Percentiles rank a stretch among this genome's conserved stretches.
These are phyloP conservation scores for Colletotrichum godetiae DNA, from an alignment of 2,329 filamentous ascomycete species.

Conservation along the genomic window DNA sequence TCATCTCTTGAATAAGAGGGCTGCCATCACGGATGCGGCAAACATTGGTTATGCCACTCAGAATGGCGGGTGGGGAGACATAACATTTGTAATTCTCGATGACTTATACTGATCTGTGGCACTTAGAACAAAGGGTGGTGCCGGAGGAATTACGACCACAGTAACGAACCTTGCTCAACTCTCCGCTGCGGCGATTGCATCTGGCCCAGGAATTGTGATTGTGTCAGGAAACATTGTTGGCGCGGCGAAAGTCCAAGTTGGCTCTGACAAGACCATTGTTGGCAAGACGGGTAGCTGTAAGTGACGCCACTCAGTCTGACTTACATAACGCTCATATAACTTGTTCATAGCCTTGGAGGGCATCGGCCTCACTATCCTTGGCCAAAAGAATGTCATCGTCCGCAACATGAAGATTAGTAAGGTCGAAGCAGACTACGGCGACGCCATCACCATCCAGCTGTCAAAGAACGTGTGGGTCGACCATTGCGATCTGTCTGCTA, in stretches of 20 bases:
- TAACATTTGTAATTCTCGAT: neutral
- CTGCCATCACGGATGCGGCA: slow-evolving; percentile 30
- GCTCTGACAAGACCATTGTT: slow-evolving; percentile 55
- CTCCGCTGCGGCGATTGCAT: slow-evolving; percentile 54
- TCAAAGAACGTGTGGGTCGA: slow-evolving; percentile 71
- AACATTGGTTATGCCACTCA: slow-evolving; percentile 35
- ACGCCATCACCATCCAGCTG: slow-evolving; percentile 65
- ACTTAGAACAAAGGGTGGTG: slow-evolving; percentile 29
- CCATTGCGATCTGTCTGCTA: slow-evolving; percentile 70
- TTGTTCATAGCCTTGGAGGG: slow-evolving; percentile 44
- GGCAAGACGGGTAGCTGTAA: slow-evolving; percentile 43
- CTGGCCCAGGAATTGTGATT: slow-evolving; percentile 49
- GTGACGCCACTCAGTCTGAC: neutral
- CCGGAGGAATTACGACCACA: slow-evolving; percentile 47
- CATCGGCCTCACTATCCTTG: slow-evolving; percentile 61
- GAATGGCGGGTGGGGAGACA: slow-evolving; percentile 29
- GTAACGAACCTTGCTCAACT: slow-evolving; percentile 58
- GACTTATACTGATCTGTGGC: neutral
- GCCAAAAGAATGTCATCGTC: slow-evolving; percentile 65
- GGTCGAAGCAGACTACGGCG: slow-evolving; percentile 63
- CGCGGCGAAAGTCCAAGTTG: slow-evolving; percentile 49
- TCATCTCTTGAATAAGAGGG: slow-evolving; percentile 23
- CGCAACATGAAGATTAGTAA: slow-evolving; percentile 68
- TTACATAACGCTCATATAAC: neutral
- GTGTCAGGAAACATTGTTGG: slow-evolving; percentile 50